phyloP scores from a whole-genome alignment of 2,329 filamentous ascomycete genomes.

The Tolypocladium cylindrosporum region DNA sequence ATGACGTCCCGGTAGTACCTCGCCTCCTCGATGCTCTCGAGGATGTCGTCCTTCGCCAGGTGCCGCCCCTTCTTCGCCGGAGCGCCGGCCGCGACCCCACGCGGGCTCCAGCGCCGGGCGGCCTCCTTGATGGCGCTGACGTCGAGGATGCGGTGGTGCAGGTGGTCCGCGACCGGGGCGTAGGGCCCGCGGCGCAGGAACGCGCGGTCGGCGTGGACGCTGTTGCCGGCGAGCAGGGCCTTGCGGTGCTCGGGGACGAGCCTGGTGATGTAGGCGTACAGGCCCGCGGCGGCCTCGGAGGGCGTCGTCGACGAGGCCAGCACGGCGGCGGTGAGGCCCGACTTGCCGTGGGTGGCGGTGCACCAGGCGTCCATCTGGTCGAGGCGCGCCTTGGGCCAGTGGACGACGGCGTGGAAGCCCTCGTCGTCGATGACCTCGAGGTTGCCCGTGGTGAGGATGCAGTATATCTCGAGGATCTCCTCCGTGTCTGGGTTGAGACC shows the following conservation, averaged over 20 bases:
- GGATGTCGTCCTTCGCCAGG: conserved; percentile 77
- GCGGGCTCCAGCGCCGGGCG: conserved; percentile 63
- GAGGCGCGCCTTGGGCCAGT: conserved; percentile 60
- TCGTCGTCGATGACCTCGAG: conserved; percentile 64
- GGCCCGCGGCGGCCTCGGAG: conserved; percentile 57
- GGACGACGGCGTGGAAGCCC: conserved; percentile 74
- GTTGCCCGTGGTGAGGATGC: conserved; percentile 76
- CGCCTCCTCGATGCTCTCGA: conserved; percentile 92
- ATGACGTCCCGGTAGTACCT: conserved; percentile 67
- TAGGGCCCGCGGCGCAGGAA: conserved; percentile 74
- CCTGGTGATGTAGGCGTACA: conserved; percentile 69
- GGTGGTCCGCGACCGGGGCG: conserved; percentile 57
- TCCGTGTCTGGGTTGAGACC: conserved; percentile 60
- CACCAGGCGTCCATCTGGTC: conserved; percentile 87
- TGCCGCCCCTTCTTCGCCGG: conserved; percentile 70
- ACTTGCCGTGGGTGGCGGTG: conserved; percentile 63
- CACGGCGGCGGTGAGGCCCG: conserved; percentile 72
- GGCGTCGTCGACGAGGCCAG: conserved; percentile 63
- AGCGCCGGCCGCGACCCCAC: conserved; percentile 37
- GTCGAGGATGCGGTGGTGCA: conserved; percentile 87
- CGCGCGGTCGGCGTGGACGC: conserved; percentile 77
- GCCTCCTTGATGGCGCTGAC: conserved; percentile 92
- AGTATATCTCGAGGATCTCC: conserved; percentile 84
- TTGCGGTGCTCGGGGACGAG: conserved; percentile 56
- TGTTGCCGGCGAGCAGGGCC: conserved; percentile 82